Evolutionary conservation across 2,329 filamentous ascomycete genomes (phyloP).

Genomic region (Fusarium phyllophilum): DNA sequence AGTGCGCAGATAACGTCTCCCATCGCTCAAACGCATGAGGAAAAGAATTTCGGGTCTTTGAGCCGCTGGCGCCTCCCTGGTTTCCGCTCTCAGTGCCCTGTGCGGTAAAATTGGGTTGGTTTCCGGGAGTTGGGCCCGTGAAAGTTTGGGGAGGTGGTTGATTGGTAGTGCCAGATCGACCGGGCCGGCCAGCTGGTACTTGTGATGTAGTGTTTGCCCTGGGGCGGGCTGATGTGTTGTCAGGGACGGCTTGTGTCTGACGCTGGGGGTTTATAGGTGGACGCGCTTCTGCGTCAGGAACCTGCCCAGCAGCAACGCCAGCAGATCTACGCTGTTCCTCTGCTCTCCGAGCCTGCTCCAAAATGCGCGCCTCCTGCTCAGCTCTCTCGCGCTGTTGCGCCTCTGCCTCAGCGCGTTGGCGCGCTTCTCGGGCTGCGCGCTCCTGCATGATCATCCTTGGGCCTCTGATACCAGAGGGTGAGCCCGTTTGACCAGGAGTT

Average conservation of each 20-base stretch:
- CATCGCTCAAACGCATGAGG: slow-evolving; percentile 97
- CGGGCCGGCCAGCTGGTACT: slow-evolving; percentile 33
- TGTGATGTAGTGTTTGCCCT: slow-evolving; percentile 44
- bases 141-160: slow-evolving; percentile 38
- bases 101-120: slow-evolving; percentile 28
- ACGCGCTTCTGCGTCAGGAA: slow-evolving; percentile 45
- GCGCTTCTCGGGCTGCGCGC: slow-evolving; percentile 79
- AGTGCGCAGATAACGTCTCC: slow-evolving; percentile 96
- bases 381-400: slow-evolving; percentile 67
- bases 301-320: slow-evolving; percentile 55
- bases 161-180: slow-evolving; percentile 26
- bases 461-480: slow-evolving; percentile 77
- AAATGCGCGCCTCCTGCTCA: slow-evolving; percentile 64
- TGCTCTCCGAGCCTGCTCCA: slow-evolving; percentile 65
- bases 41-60: slow-evolving; percentile 74
- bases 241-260: slow-evolving; percentile 43
- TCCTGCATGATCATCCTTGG: slow-evolving; percentile 94
- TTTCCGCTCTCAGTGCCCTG: slow-evolving; percentile 31
- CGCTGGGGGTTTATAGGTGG: slow-evolving; percentile 49
- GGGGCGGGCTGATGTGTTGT: slow-evolving; percentile 41
- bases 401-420: slow-evolving; percentile 74
- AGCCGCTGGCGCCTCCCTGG: slow-evolving; percentile 31
- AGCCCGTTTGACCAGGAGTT: slow-evolving; percentile 63
- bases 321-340: slow-evolving; percentile 67
- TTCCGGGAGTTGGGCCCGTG: slow-evolving; percentile 28